Conservation (phyloP, 164 flowering plant species). For the Vitis riparia region DNA sequence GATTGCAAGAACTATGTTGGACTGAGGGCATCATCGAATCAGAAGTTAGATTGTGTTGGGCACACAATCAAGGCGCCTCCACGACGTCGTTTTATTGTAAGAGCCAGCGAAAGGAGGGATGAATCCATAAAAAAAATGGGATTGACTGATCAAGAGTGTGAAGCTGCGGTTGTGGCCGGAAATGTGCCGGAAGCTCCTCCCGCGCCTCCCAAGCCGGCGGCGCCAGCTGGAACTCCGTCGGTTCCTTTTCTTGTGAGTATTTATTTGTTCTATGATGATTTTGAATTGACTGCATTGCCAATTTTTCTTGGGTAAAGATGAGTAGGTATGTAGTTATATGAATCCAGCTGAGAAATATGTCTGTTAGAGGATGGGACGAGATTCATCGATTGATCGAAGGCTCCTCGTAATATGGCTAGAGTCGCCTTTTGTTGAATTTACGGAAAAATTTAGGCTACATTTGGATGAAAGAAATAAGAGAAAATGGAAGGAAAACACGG, state of each 20-base stretch:
- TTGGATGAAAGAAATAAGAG: too few relatives aligned
- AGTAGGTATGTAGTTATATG: too few relatives aligned
- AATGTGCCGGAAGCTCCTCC: conserved; percentile 83
- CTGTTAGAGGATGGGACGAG: too few relatives aligned
- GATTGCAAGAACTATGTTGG: conserved; percentile 19
- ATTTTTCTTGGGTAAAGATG: too few relatives aligned
- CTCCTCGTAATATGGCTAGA: too few relatives aligned
- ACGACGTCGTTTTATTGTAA: conserved; percentile 25
- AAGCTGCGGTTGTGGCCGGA: conserved; percentile 90
- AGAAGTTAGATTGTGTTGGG: conserved; percentile 6
- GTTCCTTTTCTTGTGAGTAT: conserved; percentile 62
- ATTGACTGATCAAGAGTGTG: conserved; percentile 65
- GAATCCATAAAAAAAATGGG: conserved; percentile 39
- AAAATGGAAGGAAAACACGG: too few relatives aligned
- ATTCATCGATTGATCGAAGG: too few relatives aligned
- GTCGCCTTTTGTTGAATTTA: too few relatives aligned
- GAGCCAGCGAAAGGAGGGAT: conserved; percentile 42
- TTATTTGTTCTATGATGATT: neutral
- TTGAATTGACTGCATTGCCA: too few relatives aligned
- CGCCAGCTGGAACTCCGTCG: conserved; percentile 82
- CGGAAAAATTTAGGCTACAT: too few relatives aligned
- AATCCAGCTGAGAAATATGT: too few relatives aligned
- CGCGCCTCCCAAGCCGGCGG: conserved; percentile 54
- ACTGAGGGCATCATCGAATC: conserved; percentile 12
- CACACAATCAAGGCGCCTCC: conserved; percentile 5